phyloP scores from a whole-genome alignment of 2,329 filamentous ascomycete genomes.

The Sporothrix pseudoabietina region DNA sequence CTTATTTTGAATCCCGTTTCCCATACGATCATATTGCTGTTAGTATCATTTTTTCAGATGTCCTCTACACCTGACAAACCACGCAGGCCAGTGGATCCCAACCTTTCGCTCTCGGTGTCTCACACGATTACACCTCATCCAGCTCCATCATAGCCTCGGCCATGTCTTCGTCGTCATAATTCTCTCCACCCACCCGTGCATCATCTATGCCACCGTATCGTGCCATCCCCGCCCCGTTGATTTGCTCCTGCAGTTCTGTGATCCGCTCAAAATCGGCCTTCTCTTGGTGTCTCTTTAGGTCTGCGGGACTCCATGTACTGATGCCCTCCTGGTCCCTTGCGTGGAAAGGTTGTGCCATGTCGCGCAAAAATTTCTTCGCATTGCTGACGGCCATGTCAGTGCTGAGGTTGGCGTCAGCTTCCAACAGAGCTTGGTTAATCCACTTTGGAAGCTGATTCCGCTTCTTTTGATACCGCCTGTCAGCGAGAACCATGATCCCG shows the following conservation, averaged over 20 bases:
- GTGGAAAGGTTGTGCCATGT: slow-evolving; percentile 89
- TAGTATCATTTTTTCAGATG: too few species aligned
- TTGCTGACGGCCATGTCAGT: slow-evolving; percentile 92
- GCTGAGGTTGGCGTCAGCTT: slow-evolving; percentile 84
- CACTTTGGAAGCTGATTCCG: slow-evolving; percentile 88
- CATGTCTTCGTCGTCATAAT: slow-evolving; percentile 52
- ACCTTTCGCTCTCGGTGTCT: neutral
- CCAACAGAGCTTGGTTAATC: slow-evolving; percentile 86
- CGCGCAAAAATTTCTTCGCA: slow-evolving; percentile 84
- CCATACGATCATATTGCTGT: too few species aligned
- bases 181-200: slow-evolving; percentile 30
- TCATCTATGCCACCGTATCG: slow-evolving; percentile 38
- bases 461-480: slow-evolving; percentile 92
- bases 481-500: slow-evolving; percentile 98
- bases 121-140: slow-evolving; percentile 30
- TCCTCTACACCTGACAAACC: neutral
- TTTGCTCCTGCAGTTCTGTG: slow-evolving; percentile 57
- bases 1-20: too few species aligned
- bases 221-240: slow-evolving; percentile 36
- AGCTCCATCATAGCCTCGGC: slow-evolving; percentile 50
- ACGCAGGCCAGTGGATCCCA: neutral
- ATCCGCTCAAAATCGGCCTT: slow-evolving; percentile 71
- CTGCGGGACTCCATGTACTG: slow-evolving; percentile 68
- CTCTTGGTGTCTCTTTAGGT: slow-evolving; percentile 63
- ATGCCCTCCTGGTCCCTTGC: slow-evolving; percentile 85